Evolutionary conservation across 768 basidiomycete genomes (phyloP), one percentile per base, ranked within the genome.

Genomic region (Kwoniella sp.): DNA sequence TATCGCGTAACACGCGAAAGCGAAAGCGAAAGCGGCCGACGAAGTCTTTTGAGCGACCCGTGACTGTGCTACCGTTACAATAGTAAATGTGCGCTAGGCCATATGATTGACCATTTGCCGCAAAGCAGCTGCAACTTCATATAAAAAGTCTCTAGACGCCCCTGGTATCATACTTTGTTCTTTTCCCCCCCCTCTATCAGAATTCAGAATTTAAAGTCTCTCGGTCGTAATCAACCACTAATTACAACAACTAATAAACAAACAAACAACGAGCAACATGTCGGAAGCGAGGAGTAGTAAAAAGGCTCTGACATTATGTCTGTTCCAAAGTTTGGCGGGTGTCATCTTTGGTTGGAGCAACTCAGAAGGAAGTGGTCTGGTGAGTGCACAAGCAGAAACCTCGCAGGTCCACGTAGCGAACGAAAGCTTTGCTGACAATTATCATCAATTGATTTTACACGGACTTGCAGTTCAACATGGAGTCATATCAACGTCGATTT

Each of bases 281-380:
- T 27, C 58, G 25, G 40, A 44, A 15, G 44, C 71, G 22, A 50
- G 69, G 59, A 68, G 65, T 46, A 73, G 69, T 53, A 69, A 67
- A 62, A 73, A 71, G 53, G 77, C 77, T 27, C 60, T 76, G 49
- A 71, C 73, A 52, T 65, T 79, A 63, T 77, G 75, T 65, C 73
- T 79, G 7, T 77, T 77, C 69, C 77, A 79, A 60, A 72, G 70
- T 55, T 59, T 77, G 49, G 77, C 77, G 25, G 77, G 77, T 51
- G 71, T 78, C 37, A 72, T 78, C 58, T 78, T 78, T 59, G 77
- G 77, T 25, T 79, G 77, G 77, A 68, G 68, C 56, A 74, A 79
- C 58, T 76, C 76, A 13, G 74, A 75, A 46, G 74, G 76, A 54
- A 67, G 69, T 63, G 77, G 77, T 67, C 64, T 79, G 10, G 71